Percentiles rank a stretch among this genome's conserved stretches.
Evolutionary conservation across 352 stramenopile genomes (phyloP).

Genomic region (Pythium biforme): DNA sequence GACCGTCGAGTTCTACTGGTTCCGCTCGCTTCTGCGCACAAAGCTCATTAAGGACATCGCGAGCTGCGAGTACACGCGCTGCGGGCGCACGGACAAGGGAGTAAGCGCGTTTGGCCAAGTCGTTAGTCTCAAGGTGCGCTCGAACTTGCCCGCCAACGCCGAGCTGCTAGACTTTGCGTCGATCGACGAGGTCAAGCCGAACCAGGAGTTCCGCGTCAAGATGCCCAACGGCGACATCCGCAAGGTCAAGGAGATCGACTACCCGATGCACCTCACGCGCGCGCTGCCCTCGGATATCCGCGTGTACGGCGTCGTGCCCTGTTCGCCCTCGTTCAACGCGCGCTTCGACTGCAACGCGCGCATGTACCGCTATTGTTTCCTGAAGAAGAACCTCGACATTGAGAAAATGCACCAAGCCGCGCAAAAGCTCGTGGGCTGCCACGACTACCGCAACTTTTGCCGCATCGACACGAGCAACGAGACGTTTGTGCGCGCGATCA

Average conservation of each 20-base stretch:
- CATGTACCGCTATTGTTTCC: constrained; percentile 98
- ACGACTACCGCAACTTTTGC: constrained; percentile 99
- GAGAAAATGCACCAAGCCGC: constrained; percentile 89
- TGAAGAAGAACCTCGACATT: constrained; percentile 65
- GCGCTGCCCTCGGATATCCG: constrained; percentile 91
- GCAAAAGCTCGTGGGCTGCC: constrained; percentile 88
- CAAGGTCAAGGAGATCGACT: constrained; percentile 93
- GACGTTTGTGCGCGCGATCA: constrained; percentile 91
- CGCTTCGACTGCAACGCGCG: constrained; percentile 93
- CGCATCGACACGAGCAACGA: constrained; percentile 98
- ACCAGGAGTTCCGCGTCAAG: constrained; percentile 60
- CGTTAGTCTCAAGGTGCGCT: constrained; percentile 66
- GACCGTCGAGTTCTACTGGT: constrained; percentile 93
- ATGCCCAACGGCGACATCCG: constrained; percentile 60
- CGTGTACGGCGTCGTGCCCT: constrained; percentile 80
- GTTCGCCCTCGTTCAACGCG: constrained; percentile 91
- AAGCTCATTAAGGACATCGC: constrained; percentile 89
- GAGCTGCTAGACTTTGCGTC: constrained; percentile 55
- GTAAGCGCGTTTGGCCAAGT: constrained; percentile 91
- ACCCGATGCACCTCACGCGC: constrained; percentile 95
- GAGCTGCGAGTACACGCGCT: constrained; percentile 91
- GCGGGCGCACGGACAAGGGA: constrained; percentile 96
- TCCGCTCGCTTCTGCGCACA: constrained; percentile 92
- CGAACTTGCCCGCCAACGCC: constrained; percentile 64
- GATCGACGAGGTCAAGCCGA: constrained; percentile 68